Conservation (phyloP, 352 stramenopile genomes). For the Phytophthora boehmeriae region DNA sequence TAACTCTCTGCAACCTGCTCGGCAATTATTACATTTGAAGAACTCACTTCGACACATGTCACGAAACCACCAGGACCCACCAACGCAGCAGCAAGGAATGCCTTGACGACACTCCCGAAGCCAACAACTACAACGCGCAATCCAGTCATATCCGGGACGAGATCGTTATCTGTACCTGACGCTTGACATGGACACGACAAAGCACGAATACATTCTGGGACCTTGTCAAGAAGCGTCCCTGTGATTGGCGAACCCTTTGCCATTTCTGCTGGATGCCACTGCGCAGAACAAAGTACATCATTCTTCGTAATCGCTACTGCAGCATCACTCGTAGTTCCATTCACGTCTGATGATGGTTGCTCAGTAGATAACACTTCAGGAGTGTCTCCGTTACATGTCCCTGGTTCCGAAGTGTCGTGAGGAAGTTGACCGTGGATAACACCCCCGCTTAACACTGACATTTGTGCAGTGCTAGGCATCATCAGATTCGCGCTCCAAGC, state of each 20-base stretch:
- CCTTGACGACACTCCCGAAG: conserved; percentile 47
- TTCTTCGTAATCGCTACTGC: not conserved
- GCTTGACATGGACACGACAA: conserved; percentile 32
- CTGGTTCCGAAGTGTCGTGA: not conserved
- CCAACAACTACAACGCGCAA: conserved; percentile 51
- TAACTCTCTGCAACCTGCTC: conserved; percentile 21
- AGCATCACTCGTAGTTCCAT: not conserved
- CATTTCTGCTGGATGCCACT: conserved; percentile 18
- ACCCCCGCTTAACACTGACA: not conserved
- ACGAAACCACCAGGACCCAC: conserved; percentile 51
- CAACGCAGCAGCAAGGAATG: conserved; percentile 43
- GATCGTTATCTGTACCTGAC: conserved; percentile 21
- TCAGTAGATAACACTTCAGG: conserved; percentile 3
- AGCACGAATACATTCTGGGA: conserved; percentile 32
- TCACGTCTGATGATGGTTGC: conserved; percentile 6
- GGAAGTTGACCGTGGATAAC: not conserved
- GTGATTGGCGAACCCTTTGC: not conserved
- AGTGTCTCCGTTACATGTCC: conserved; percentile 5
- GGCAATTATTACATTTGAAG: conserved; percentile 19
- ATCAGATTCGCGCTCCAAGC: conserved; percentile 15
- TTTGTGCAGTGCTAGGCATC: conserved; percentile 2
- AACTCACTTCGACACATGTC: conserved; percentile 45
- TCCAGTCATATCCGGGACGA: conserved; percentile 32
- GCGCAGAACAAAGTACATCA: conserved; percentile 15
- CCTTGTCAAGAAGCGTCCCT: conserved; percentile 11